These are phyloP conservation scores for Neurospora intermedia DNA, from an alignment of 495 filamentous ascomycete genomes.

Conservation along the genomic window DNA sequence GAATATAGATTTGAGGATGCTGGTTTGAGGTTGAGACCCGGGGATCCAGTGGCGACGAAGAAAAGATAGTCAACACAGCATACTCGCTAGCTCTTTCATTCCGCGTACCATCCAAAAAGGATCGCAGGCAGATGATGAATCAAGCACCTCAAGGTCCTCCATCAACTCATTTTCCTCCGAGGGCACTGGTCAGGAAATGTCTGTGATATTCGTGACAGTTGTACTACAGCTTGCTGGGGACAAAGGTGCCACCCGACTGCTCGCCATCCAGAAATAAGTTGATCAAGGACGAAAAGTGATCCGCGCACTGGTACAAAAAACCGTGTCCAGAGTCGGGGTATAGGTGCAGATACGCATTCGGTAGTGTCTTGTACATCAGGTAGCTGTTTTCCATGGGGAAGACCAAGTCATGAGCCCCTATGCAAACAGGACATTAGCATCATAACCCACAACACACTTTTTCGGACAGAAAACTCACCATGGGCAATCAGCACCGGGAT, in stretches of 20 bases:
- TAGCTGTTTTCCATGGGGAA: constrained; percentile 15
- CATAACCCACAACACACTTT: not conserved
- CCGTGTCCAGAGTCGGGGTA: constrained; percentile 20
- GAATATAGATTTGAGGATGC: not conserved
- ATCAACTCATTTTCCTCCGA: not conserved
- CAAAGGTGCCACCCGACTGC: not conserved
- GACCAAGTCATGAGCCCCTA: constrained; percentile 16
- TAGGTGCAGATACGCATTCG: constrained; percentile 13
- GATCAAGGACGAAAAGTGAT: constrained; percentile 12
- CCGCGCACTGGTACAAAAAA: constrained; percentile 18
- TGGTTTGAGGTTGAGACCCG: not conserved
- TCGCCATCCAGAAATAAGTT: constrained; percentile 10
- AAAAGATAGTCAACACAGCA: not conserved
- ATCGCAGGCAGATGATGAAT: not conserved
- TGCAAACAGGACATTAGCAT: not conserved
- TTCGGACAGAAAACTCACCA: constrained; percentile 10
- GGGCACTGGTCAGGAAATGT: not conserved
- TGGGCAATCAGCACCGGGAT: constrained; percentile 26
- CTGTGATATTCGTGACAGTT: not conserved
- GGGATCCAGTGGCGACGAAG: not conserved
- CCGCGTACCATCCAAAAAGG: not conserved
- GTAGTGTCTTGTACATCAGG: constrained; percentile 7
- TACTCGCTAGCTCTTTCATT: not conserved
- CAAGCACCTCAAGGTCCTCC: not conserved
- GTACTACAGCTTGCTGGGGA: not conserved